A percentile compares a stretch with the other conserved stretches of the same genome.
Evolutionary conservation across 208 protist species (phyloP).

Genomic region (Naegleria fowleri): DNA sequence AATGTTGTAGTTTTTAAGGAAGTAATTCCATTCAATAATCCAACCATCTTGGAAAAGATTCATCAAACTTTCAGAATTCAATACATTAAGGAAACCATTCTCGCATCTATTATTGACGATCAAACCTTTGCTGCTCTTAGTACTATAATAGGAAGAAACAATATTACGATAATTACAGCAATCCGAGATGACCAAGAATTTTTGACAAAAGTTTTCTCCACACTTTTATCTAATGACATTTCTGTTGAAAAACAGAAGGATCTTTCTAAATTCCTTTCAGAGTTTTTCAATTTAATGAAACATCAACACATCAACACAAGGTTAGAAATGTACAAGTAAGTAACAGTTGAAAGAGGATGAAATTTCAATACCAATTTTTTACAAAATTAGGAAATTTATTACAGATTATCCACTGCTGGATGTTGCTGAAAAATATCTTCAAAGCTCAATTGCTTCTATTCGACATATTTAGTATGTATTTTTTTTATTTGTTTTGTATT

Average conservation of each 20-base stretch:
- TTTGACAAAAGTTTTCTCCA: neutral
- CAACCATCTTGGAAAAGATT: neutral
- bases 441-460: neutral
- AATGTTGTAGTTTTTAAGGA: constrained; percentile 2
- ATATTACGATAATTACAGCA: neutral
- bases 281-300: neutral
- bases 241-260: neutral
- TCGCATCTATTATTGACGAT: neutral
- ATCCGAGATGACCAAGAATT: neutral
- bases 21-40: constrained; percentile 6
- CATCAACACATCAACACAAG: neutral
- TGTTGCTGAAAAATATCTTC: neutral
- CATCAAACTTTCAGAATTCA: constrained; percentile 26
- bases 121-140: neutral
- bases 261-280: neutral
- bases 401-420: neutral
- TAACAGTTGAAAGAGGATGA: neutral
- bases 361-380: neutral
- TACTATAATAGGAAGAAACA: neutral
- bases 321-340: neutral
- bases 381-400: neutral
- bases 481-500: neutral
- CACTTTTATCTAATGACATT: neutral
- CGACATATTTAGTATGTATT: neutral
- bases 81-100: constrained; percentile 12